Base-by-base conservation (phyloP, 2,329 filamentous ascomycete species). In the Coniochaeta sp. region DNA sequence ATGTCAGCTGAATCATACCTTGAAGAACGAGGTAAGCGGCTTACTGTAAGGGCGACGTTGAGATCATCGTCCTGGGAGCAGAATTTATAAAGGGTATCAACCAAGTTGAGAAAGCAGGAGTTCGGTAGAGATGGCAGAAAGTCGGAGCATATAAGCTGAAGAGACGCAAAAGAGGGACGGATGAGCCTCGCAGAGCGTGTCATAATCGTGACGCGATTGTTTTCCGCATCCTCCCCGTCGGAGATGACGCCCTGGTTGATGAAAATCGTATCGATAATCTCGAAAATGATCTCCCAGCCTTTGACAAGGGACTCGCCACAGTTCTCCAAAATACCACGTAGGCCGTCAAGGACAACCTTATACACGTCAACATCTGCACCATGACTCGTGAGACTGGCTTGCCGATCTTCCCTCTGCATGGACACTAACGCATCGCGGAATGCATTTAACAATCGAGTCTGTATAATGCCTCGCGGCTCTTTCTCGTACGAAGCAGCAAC, bases 61-160 rank as follows among this genome's bases (percentile, higher is more conserved):
- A 99, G 81, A 69, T 99, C 95, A 65, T 96, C 90, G 64, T 88
- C 83, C 72, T 99, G 95, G 0, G 87, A 89, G 66, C 91, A 92
- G 73, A 98, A 99, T 64, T 89, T 88, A 68, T 91, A 91, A 24
- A 99, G 82, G 12, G 93, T 91, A 75, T 96, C 89, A 62, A 98
- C 87, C 17, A 99, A 82, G 61, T 88, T 84, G 62, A 87, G 81
- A 72, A 89, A 90, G 76, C 83, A 97, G 57, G 79, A 83, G 71
- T 84, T 86, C 54, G 85, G 89, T 60, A 87, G 81, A 7, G 89
- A 86, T 16, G 87, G 81, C 36, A 99, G 76, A 68, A 99, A 99
- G 72, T 99, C 95, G 0, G 95, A 97, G 72, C 93, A 96, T 54
- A 99, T 89, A 3, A 99, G 84, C 71, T 98, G 91, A 14, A 96